Evolutionary conservation across 208 protist genomes (phyloP).

Genomic region (Acanthamoeba lenticulata): DNA sequence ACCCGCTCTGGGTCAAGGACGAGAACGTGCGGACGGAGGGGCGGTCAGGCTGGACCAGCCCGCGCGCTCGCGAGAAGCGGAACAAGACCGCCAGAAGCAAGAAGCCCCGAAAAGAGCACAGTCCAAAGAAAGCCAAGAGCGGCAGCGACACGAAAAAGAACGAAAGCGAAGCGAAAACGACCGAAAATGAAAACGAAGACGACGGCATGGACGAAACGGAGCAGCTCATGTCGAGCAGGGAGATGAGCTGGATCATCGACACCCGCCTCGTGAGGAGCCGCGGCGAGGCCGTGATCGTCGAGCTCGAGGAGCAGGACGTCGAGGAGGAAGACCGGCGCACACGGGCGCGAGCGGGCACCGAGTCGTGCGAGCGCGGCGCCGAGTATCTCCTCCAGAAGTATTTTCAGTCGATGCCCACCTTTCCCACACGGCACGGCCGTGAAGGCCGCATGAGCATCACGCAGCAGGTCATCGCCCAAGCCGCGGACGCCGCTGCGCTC

Average conservation of each 20-base stretch:
- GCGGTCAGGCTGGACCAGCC: background rate
- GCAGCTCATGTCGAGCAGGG: background rate
- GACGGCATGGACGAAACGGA: background rate
- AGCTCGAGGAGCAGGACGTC: slow-evolving; percentile 35
- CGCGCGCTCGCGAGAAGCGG: no score
- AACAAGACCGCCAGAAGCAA: no score
- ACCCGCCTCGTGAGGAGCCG: background rate
- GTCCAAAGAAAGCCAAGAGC: background rate
- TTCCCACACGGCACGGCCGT: background rate
- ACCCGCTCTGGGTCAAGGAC: slow-evolving; percentile 40
- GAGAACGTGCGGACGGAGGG: slow-evolving; percentile 7
- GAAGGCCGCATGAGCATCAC: background rate
- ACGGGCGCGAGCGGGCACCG: background rate
- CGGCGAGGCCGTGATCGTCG: background rate
- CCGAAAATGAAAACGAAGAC: background rate
- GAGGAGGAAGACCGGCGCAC: background rate
- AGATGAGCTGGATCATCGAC: slow-evolving; percentile 24
- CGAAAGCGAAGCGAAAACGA: background rate
- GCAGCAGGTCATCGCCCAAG: background rate
- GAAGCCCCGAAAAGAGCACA: no score
- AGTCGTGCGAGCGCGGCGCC: background rate
- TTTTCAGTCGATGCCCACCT: background rate
- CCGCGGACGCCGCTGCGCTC: no score
- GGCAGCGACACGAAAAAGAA: no score
- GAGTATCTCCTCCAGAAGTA: slow-evolving; percentile 35